These are phyloP conservation scores for Fusarium sp. DNA, from an alignment of 2,329 filamentous ascomycete genomes.

Conservation along the genomic window DNA sequence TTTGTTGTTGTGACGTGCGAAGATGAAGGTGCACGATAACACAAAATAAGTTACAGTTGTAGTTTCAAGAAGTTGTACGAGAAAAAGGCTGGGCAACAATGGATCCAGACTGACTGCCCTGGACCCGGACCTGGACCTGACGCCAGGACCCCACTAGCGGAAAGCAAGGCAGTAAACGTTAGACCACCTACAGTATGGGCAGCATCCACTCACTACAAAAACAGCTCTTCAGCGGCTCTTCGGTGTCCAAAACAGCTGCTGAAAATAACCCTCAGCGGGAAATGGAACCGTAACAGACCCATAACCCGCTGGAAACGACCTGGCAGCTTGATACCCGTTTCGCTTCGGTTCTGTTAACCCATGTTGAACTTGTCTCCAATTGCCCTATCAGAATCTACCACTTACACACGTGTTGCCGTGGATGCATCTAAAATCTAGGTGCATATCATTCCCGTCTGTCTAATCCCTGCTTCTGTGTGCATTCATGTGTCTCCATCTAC, in stretches of 20 bases:
- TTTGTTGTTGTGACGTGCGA: not conserved
- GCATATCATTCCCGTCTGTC: constrained; percentile 18
- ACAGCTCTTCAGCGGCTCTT: constrained; percentile 17
- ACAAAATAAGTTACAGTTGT: not conserved
- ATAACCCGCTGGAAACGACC: constrained; percentile 4
- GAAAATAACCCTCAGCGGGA: constrained; percentile 18
- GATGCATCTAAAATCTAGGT: constrained; percentile 19
- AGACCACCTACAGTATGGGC: not conserved
- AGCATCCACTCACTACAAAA: not conserved
- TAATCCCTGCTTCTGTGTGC: constrained; percentile 22
- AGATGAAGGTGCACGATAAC: constrained; percentile 1
- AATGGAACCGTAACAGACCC: not conserved
- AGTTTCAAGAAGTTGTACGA: constrained; percentile 12
- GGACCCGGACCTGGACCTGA: constrained; percentile 6
- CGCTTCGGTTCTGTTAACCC: constrained; percentile 1
- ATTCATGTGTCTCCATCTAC: constrained; percentile 21
- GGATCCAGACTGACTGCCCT: not conserved
- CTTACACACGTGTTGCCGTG: constrained; percentile 30
- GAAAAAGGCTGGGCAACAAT: constrained; percentile 27
- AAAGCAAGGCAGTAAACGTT: constrained; percentile 2
- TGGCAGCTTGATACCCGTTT: not conserved
- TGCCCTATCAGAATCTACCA: constrained; percentile 31
- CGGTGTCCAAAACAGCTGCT: constrained; percentile 12
- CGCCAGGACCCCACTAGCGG: constrained; percentile 17
- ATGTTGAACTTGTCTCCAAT: constrained; percentile 4